Evolutionary conservation across 805 yeast species (phyloP).

Genomic region (Myxozyma kluyveri): DNA sequence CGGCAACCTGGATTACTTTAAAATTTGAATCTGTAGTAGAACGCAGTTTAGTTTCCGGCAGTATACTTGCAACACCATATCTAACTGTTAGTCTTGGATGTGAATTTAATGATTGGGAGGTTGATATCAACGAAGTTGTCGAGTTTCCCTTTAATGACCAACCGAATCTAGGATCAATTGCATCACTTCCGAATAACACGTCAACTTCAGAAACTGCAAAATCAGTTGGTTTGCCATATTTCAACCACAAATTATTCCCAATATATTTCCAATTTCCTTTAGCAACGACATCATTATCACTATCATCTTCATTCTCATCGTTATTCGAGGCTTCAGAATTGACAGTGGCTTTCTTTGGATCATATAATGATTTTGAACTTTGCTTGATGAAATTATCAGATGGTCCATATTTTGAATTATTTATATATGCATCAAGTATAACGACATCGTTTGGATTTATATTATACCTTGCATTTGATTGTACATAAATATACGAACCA

Average conservation of each 20-base stretch:
- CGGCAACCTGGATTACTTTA: conserved; percentile 75
- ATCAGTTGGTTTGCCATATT: conserved; percentile 44
- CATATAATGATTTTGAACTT: no score
- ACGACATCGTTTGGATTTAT: conserved; percentile 7
- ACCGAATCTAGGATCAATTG: conserved; percentile 71
- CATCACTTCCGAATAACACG: conserved; percentile 67
- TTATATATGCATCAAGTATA: conserved; percentile 21
- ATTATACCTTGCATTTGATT: conserved; percentile 33
- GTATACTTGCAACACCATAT: conserved; percentile 23
- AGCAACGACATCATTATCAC: no score
- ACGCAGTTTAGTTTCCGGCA: conserved; percentile 38
- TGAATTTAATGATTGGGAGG: background rate
- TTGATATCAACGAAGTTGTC: conserved; percentile 30
- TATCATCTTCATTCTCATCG: no score
- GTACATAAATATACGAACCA: conserved; percentile 43
- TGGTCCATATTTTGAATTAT: no score
- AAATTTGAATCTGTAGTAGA: conserved; percentile 50
- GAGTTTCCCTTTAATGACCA: conserved; percentile 50
- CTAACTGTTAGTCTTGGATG: conserved; percentile 36
- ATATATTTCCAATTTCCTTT: background rate
- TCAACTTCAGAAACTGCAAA: conserved; percentile 58
- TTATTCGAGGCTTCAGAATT: no score
- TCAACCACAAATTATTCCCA: conserved; percentile 57
- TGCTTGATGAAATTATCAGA: no score
- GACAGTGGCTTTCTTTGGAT: no score